A percentile compares a stretch with the other conserved stretches of the same genome.
Conservation (phyloP, 495 filamentous ascomycete genomes). For the Annulohypoxylon nitens region DNA sequence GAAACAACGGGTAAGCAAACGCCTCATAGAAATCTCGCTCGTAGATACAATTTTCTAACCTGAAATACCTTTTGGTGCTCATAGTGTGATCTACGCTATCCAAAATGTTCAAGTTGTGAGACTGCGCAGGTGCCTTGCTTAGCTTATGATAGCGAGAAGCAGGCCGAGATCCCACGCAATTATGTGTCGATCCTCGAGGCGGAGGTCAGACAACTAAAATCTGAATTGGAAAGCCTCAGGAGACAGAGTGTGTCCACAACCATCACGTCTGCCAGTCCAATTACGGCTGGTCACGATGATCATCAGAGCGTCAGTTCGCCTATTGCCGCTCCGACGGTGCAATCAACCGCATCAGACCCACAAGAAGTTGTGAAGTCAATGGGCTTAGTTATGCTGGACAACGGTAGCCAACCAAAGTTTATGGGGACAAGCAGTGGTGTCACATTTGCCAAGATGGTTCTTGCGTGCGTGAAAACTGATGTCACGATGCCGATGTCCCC, state of each 20-base stretch:
- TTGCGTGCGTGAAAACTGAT: constrained; percentile 46
- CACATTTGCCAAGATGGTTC: constrained; percentile 49
- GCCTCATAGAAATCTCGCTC: not conserved
- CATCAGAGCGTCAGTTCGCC: constrained; percentile 23
- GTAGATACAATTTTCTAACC: constrained; percentile 2
- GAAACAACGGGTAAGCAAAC: constrained; percentile 29
- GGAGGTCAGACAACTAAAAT: constrained; percentile 40
- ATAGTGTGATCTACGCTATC: constrained; percentile 47
- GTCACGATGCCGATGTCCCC: constrained; percentile 25
- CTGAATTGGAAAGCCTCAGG: constrained; percentile 38
- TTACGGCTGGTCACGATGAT: constrained; percentile 22
- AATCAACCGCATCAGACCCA: constrained; percentile 32
- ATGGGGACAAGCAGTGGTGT: constrained; percentile 48
- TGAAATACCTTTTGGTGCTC: not conserved
- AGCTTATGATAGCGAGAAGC: constrained; percentile 47
- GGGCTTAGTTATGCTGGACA: constrained; percentile 44
- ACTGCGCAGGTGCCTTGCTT: constrained; percentile 42
- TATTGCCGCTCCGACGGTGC: constrained; percentile 17
- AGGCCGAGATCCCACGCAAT: constrained; percentile 48
- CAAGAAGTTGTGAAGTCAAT: constrained; percentile 47
- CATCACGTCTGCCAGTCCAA: constrained; percentile 2
- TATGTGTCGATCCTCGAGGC: constrained; percentile 48
- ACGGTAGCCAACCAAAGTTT: constrained; percentile 45
- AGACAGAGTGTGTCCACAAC: constrained; percentile 27
- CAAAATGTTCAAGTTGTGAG: constrained; percentile 49